Base-by-base conservation (phyloP, 2,329 filamentous ascomycete genomes). In the Phaeophleospora eucalypticola region DNA sequence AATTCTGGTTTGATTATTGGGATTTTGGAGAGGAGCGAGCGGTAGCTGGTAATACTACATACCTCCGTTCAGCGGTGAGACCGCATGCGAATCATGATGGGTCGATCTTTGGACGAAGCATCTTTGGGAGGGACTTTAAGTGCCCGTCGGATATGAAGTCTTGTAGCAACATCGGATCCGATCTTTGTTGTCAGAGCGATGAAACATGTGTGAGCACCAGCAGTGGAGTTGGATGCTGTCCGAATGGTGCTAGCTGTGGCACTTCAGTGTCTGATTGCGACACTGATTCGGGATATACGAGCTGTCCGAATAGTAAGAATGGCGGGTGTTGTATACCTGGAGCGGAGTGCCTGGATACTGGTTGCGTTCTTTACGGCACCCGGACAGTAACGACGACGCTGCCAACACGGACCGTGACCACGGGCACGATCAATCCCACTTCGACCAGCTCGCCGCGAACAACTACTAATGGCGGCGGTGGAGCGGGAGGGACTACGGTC, bases 311-410 rank as follows among this genome's bases (percentile, higher is more conserved):
- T 6, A 75, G 76, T 27, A 64, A 83, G 0, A 86, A 86, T 2
- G 86, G 86, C 12, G 87, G 86, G 2, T 91, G 87, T 61, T 91
- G 87, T 63, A 81, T 89, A 9, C 73, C 81, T 0, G 85, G 84
- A 3, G 89, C 81, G 59, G 72, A 78, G 1, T 91, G 87, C 58
- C 73, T 80, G 47, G 82, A 82, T 15, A 71, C 83, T 46, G 87
- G 86, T 18, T 91, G 87, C 83, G 70, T 77, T 74, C 77, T 50
- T 20, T 59, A 54, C 50, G 58, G 58, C 15, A 61, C 60, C 3
- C 47, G 51, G 38, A 65, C 60, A 4, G 54, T 61, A 8, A 61
- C 56, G 3, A 59, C 60, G 1, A 61, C 61, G 6, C 33, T 57
- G 12, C 36, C 53, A 1, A 53, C 50, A 2, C 48, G 33, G n/a